A percentile compares a stretch with the other conserved stretches of the same genome.
Conservation (phyloP, 2,329 filamentous ascomycete genomes). For the Lachnellula cervina region DNA sequence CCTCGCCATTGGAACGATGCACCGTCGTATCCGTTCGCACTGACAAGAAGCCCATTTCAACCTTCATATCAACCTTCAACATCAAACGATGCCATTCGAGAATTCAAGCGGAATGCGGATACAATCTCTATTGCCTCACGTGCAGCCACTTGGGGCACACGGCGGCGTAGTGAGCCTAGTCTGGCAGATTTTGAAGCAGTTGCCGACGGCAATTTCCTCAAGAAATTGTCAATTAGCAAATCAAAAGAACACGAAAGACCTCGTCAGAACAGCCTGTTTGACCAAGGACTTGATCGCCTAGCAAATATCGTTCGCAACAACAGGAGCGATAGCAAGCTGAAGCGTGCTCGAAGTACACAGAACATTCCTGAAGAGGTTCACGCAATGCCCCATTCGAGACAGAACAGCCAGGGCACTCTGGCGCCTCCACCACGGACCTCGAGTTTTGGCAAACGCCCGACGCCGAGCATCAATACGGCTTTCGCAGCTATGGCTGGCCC, state of each 20-base stretch:
- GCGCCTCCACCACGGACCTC: conserved; percentile 46
- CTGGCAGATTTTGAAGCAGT: conserved; percentile 53
- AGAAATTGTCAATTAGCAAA: conserved; percentile 53
- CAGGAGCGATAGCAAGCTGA: conserved; percentile 30
- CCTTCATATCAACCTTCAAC: conserved; percentile 39
- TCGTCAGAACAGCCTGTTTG: conserved; percentile 50
- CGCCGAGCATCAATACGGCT: conserved; percentile 55
- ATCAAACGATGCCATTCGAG: conserved; percentile 45
- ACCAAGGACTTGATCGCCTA: conserved; percentile 33
- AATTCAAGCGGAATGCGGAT: conserved; percentile 40
- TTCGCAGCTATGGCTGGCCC: conserved; percentile 51
- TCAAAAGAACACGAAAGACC: conserved; percentile 35
- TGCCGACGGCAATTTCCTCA: conserved; percentile 56
- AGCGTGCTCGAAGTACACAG: conserved; percentile 25
- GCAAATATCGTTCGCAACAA: conserved; percentile 29
- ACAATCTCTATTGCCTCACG: conserved; percentile 54
- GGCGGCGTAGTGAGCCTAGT: conserved; percentile 59
- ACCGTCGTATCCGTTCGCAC: conserved; percentile 32
- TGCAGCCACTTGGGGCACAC: conserved; percentile 66
- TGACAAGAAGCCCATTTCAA: conserved; percentile 16
- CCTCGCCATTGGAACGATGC: conserved; percentile 34
- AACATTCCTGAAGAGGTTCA: conserved; percentile 23
- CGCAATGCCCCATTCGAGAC: conserved; percentile 31
- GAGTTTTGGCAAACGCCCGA: conserved; percentile 47
- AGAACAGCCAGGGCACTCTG: conserved; percentile 35